Evolutionary conservation across 805 yeast species (phyloP).

Genomic region (Blastobotrys muscicola): DNA sequence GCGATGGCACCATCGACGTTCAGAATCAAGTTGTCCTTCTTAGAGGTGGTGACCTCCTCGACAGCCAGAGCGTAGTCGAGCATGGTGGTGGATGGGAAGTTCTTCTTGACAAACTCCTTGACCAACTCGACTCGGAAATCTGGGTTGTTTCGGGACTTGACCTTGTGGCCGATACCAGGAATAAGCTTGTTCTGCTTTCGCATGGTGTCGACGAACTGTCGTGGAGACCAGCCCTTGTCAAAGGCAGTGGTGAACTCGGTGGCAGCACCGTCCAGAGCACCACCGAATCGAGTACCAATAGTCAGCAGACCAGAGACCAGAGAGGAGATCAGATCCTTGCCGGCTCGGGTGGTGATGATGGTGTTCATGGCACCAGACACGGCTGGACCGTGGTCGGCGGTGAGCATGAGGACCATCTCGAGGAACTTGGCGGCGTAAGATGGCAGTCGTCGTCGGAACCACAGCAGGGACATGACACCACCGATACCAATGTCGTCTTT

Average conservation of each 20-base stretch:
- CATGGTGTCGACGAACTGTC: slow-evolving; percentile 38
- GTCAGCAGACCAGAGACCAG: slow-evolving; percentile 37
- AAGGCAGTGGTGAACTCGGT: slow-evolving; percentile 35
- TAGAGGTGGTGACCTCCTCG: slow-evolving; percentile 40
- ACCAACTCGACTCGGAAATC: slow-evolving; percentile 40
- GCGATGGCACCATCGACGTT: slow-evolving; percentile 41
- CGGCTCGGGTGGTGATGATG: slow-evolving; percentile 39
- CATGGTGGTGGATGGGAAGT: slow-evolving; percentile 35
- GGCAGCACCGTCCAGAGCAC: slow-evolving; percentile 40
- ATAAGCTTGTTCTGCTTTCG: slow-evolving; percentile 38
- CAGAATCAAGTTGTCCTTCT: slow-evolving; percentile 37
- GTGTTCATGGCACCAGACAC: slow-evolving; percentile 41
- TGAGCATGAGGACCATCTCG: slow-evolving; percentile 41
- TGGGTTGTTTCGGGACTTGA: slow-evolving; percentile 39
- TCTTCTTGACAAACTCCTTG: slow-evolving; percentile 36
- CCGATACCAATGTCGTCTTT: slow-evolving; percentile 39
- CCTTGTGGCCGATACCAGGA: slow-evolving; percentile 40
- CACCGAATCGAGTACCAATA: slow-evolving; percentile 39
- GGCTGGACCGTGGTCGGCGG: slow-evolving; percentile 42
- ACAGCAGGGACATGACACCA: slow-evolving; percentile 38
- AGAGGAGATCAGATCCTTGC: slow-evolving; percentile 38
- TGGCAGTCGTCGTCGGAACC: slow-evolving; percentile 39
- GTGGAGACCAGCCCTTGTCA: slow-evolving; percentile 37
- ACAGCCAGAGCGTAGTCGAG: slow-evolving; percentile 39
- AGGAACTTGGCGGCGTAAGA: slow-evolving; percentile 35